Evolutionary conservation across 2,329 filamentous ascomycete species (phyloP), one percentile per base, ranked within the genome.

Genomic region (Talaromyces sp.): DNA sequence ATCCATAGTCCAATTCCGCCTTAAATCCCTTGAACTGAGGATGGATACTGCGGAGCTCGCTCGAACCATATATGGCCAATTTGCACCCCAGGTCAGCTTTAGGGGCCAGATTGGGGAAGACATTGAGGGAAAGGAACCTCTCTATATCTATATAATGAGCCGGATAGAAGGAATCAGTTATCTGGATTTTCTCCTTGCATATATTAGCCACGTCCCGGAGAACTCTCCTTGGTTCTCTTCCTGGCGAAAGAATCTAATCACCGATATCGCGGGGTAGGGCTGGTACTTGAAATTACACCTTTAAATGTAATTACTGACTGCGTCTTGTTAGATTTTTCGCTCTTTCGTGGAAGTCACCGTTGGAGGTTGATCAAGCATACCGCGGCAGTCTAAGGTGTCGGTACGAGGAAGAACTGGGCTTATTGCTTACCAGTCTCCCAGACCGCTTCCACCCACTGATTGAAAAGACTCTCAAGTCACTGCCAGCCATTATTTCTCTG

Each of bases 1-100:
- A 66, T 72, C 67, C 53, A 72, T 78, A 36, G 72, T 72, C 42
- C 75, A 79, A 66, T 78, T 76, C 65, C 75, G 74, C 55, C 72
- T 78, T 10, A 68, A 69, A 64, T 75, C 72, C 3, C 66, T 75
- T 3, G 62, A 68, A 34, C 67, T 78, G n/a, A 70, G 69, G 23
- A 68, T 68, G 40, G 70, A 77, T 27, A 73, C 65, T 63, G 57
- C 44, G n/a, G 61, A 65, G 18, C 67, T 77, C 2, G 74, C 70
- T 27, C 60, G 63, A 56, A 61, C 61, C 10, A 70, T 78, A 23
- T 74, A 77, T 65, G 71, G 71, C n/a, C 56, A 63, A 5, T 65
- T 76, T 28, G 68, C 57, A 23, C 72, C 73, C 4, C 61, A 66
- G 3, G 61, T 73, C 5, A 63, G 64, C 7, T 73, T 72, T 57